A percentile compares a stretch with the other conserved stretches of the same genome.
Evolutionary conservation across 257 asterid genomes (phyloP).

Genomic region (Pogostemon cablin): DNA sequence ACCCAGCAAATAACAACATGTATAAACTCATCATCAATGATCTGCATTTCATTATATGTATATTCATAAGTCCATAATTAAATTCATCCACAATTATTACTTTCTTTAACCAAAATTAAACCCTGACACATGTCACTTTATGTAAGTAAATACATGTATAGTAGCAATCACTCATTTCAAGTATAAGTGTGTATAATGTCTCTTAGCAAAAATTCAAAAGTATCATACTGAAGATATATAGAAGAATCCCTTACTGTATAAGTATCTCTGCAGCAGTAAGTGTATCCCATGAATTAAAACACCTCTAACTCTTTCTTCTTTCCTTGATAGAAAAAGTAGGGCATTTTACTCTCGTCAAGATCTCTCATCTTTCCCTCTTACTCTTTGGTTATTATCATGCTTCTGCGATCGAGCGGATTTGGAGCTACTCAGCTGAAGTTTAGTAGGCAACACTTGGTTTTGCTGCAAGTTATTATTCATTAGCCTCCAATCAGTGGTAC

Average conservation of each 20-base stretch:
- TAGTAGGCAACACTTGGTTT: constrained; percentile 39
- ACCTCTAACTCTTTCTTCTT: background rate
- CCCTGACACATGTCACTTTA: constrained; percentile 26
- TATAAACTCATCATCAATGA: too few relatives aligned
- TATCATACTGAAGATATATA: constrained; percentile 9
- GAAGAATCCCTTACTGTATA: constrained; percentile 31
- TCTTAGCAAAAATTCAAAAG: background rate
- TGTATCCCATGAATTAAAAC: background rate
- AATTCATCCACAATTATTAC: too few relatives aligned
- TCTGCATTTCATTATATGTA: too few relatives aligned
- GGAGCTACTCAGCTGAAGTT: constrained; percentile 48
- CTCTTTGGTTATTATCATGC: background rate
- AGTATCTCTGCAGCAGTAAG: constrained; percentile 10
- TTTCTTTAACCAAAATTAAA: too few relatives aligned
- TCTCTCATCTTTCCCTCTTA: constrained; percentile 24
- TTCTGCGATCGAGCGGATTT: constrained; percentile 28
- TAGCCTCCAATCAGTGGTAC: constrained; percentile 32
- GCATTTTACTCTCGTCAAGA: constrained; percentile 14
- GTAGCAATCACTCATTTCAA: constrained; percentile 16
- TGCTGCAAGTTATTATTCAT: constrained; percentile 29
- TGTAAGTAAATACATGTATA: constrained; percentile 24
- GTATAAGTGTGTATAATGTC: background rate
- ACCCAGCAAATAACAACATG: too few relatives aligned
- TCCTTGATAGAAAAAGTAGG: too few relatives aligned
- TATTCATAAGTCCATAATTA: too few relatives aligned